Base-by-base conservation (phyloP, 139 green algal genomes). In the Deuterostichococcus epilithicus region DNA sequence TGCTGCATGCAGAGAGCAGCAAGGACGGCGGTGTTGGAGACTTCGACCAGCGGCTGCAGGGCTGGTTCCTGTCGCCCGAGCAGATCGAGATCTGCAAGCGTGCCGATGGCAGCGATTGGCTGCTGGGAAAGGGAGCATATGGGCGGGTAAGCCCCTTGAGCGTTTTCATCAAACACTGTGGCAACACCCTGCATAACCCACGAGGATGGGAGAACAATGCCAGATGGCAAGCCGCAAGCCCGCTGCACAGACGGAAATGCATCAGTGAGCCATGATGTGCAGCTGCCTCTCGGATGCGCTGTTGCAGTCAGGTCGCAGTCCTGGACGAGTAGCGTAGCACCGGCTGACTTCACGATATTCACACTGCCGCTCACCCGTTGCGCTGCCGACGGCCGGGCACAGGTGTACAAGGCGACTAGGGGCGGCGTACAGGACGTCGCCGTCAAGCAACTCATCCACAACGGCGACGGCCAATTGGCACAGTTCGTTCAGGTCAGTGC, bases 91-190 rank as follows among this genome's bases (percentile, higher is more conserved):
- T 86, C 32, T 68, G 67, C 34, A 70, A 71, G 18, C 75, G 73
- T 34, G 2, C 73, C 23, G 74, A 79, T 59, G 81, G 77, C 60
- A 60, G 30, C 3, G 60, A 69, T 0, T 86, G 81, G 81, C 33
- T 81, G 44, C 77, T 86, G n/a, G 81, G 77, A 2, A 45, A 73
- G 45, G 81, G 77, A 30, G 78, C 81, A 2, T 78, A 59, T 36
- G 81, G 81, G 10, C 60, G 63, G 76, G 80, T 84, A 30, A 68
- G 63, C n/a, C n/a, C n/a, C n/a, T n/a, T n/a, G 28, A 15, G 2
- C 26, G 42, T 13, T 23, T 52, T 52, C 8, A 52, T 52, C 8
- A 52, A 52, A 52, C 8, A 13, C 42, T 8, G 8, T 23, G 42
- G 8, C 8, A 8, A 52, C 42, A 8, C 8, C 42, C 42, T 52